Evolutionary conservation across 2,329 filamentous ascomycete genomes (phyloP), one percentile per base, ranked within the genome.

Genomic region (Hypoxylon sp.): DNA sequence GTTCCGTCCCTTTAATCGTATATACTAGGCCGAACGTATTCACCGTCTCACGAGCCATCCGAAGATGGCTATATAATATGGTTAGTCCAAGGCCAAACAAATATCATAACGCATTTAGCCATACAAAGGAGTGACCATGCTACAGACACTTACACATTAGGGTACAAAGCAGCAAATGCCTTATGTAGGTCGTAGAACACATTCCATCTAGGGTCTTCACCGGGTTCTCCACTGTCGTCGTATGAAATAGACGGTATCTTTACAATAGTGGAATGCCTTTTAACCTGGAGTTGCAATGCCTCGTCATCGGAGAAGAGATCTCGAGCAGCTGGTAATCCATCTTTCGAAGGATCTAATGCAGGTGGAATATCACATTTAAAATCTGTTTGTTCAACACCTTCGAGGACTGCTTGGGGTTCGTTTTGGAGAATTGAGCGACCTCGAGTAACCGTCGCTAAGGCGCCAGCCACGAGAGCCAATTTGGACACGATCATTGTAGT

Each of bases 21-120:
- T 86, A 90, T 28, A 91, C 79, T 2, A 91, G 79, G 11, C 88
- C 89, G 43, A 90, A 85, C 0, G 84, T 88, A 73, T 91, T 91
- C 62, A 91, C 80, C 49, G 85, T 87, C 63, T 89, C 86, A 7
- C 86, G 72, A 34, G 73, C 76, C 61, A 82, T 82, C 25, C 79
- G 76, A 38, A 80, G 73, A 67, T 84, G 80, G 6, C 82, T 84
- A 60, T 10, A 21, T 0, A 0, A 3, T 23, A 6, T 1, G 1
- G 30, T 73, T 32, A 74, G 55, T 56, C 13, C n/a, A 41, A 41
- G 10, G 30, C 23, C 34, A 46, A 17, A 9, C 10, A 21, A 14
- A n/a, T 10, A 43, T 21, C n/a, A 9, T 43, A 21, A 2, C 38
- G 17, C 10, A 19, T 10, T 28, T n/a, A 32, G 28, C 28, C 14